Conservation (phyloP, 352 stramenopile genomes). For the Albugo candida region DNA sequence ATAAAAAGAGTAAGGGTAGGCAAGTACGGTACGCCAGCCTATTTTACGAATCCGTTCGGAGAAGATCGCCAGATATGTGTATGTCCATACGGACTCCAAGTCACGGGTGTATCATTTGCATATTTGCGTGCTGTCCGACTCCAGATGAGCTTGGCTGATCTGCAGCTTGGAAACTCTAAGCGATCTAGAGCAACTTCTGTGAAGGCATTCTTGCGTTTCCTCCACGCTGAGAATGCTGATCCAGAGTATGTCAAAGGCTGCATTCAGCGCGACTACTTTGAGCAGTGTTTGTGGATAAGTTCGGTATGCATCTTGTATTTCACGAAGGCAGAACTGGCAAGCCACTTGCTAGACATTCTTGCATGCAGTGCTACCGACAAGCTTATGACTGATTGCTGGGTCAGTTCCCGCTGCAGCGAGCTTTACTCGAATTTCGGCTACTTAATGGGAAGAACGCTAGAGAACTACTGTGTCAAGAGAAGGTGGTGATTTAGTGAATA, state of each 20-base stretch:
- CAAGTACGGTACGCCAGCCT: too few species aligned
- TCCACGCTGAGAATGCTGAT: slow-evolving; percentile 5
- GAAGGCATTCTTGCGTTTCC: slow-evolving; percentile 5
- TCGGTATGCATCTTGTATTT: slow-evolving; percentile 12
- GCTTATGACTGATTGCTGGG: slow-evolving; percentile 1
- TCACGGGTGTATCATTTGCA: slow-evolving; percentile 5
- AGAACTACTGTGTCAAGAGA: slow-evolving; percentile 11
- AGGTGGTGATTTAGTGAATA: slow-evolving; percentile 11
- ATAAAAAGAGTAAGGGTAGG: too few species aligned
- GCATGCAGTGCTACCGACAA: slow-evolving; percentile 2
- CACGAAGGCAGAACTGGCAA: slow-evolving; percentile 7
- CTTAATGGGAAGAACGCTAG: slow-evolving; percentile 1
- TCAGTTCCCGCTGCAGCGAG: slow-evolving; percentile 5
- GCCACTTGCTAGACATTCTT: slow-evolving; percentile 5
- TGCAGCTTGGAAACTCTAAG: slow-evolving; percentile 7
- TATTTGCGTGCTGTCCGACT: slow-evolving; percentile 9
- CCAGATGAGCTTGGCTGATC: slow-evolving; percentile 8
- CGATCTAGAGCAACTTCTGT: neutral
- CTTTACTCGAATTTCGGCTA: neutral
- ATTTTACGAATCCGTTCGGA: too few species aligned
- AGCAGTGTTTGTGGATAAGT: slow-evolving; percentile 7
- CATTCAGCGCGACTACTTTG: slow-evolving; percentile 3
- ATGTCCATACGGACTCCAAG: neutral
- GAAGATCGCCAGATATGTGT: neutral
- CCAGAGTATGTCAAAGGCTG: slow-evolving; percentile 8